Conservation (phyloP, 371 early-diverging fungal genomes). For the Mucor piriformis region DNA sequence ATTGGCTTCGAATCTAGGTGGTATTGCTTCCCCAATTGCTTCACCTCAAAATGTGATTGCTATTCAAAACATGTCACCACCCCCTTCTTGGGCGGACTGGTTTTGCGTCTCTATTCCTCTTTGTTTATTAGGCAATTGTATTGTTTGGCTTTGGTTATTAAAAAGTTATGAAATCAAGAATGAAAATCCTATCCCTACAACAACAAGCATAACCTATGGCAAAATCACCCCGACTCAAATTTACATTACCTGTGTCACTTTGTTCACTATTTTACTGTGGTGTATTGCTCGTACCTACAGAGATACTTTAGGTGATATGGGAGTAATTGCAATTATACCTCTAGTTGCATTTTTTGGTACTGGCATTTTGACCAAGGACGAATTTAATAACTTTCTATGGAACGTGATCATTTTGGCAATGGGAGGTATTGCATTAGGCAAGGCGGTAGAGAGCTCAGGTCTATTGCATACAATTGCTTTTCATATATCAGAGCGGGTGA, state of each 20-base stretch:
- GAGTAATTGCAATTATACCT: slow-evolving; percentile 77
- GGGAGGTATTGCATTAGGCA: slow-evolving; percentile 83
- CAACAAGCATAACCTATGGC: slow-evolving; percentile 52
- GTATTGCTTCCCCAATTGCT: slow-evolving; percentile 82
- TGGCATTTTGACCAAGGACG: slow-evolving; percentile 79
- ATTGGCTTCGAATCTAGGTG: slow-evolving; percentile 78
- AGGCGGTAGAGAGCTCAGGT: slow-evolving; percentile 76
- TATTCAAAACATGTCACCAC: slow-evolving; percentile 71
- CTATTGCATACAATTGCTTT: slow-evolving; percentile 22
- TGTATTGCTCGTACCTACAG: slow-evolving; percentile 65
- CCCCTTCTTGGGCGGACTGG: slow-evolving; percentile 71
- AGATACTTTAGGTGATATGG: slow-evolving; percentile 74
- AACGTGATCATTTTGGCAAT: slow-evolving; percentile 82
- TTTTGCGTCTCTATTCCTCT: slow-evolving; percentile 62
- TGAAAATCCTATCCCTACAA: slow-evolving; percentile 46
- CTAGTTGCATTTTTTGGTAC: slow-evolving; percentile 78
- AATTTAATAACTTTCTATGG: slow-evolving; percentile 76
- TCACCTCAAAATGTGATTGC: slow-evolving; percentile 81
- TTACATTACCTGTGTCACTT: slow-evolving; percentile 68
- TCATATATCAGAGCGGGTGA: slow-evolving; percentile 62
- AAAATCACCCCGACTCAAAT: slow-evolving; percentile 69
- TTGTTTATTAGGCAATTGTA: slow-evolving; percentile 60
- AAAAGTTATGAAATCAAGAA: slow-evolving; percentile 63
- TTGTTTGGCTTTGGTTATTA: slow-evolving; percentile 66
- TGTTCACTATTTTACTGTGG: slow-evolving; percentile 78